Conservation (phyloP, 495 filamentous ascomycete genomes). For the Rhizodiscina lignyota region DNA sequence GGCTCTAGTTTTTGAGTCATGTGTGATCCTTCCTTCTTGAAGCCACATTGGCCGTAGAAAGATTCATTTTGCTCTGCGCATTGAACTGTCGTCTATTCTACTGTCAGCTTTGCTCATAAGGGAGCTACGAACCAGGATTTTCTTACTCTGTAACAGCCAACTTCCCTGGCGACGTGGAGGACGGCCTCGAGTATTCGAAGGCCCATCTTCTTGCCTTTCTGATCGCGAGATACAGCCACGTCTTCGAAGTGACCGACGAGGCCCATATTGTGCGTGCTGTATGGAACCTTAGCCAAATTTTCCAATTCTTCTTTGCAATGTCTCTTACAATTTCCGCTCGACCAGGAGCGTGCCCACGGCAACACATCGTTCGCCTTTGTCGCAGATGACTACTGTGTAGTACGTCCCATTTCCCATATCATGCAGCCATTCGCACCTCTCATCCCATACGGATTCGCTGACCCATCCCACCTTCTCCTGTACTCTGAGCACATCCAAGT, state of each 20-base stretch:
- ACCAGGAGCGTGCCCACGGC: conserved; percentile 3
- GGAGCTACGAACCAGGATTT: not conserved
- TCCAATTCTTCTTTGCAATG: not conserved
- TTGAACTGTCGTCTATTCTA: conserved; percentile 1
- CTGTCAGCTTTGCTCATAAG: not conserved
- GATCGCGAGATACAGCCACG: conserved; percentile 3
- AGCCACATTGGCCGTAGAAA: conserved; percentile 1
- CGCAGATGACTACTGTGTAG: conserved; percentile 1
- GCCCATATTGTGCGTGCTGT: conserved; percentile 1
- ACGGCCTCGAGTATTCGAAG: conserved; percentile 2
- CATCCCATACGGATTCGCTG: conserved; percentile 3
- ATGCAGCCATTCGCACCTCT: conserved; percentile 1
- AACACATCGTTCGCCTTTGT: not conserved
- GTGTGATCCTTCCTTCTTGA: not conserved
- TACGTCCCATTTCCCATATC: conserved; percentile 1
- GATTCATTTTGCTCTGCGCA: conserved; percentile 3
- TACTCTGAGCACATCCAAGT: conserved; percentile 2
- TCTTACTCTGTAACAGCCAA: conserved; percentile 4
- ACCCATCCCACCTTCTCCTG: conserved; percentile 2
- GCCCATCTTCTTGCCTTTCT: conserved; percentile 4
- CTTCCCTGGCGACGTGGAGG: not conserved
- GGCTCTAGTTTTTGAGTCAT: not conserved
- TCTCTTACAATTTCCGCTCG: conserved; percentile 4
- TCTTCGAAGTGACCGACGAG: conserved; percentile 3
- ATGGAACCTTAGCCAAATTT: not conserved